Evolutionary conservation across 2,329 filamentous ascomycete species (phyloP).

Genomic region (Trichoderma oligosporum): DNA sequence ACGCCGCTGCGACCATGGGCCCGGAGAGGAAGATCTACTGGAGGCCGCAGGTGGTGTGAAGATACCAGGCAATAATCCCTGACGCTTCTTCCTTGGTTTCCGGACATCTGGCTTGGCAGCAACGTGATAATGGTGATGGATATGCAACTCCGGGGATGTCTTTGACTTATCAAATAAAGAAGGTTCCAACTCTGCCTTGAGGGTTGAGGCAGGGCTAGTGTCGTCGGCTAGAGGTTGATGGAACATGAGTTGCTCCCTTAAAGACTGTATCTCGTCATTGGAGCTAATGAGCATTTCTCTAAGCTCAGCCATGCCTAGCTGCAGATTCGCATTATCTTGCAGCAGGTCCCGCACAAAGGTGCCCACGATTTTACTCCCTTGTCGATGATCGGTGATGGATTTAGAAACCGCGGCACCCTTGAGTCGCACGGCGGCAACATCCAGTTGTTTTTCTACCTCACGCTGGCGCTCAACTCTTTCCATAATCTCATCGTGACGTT

Average conservation of each 20-base stretch:
- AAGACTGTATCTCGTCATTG: slow-evolving; percentile 85
- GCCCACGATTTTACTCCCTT: slow-evolving; percentile 69
- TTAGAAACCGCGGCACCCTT: slow-evolving; percentile 75
- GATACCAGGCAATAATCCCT: slow-evolving; percentile 56
- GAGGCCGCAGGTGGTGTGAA: slow-evolving; percentile 54
- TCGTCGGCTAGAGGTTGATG: slow-evolving; percentile 64
- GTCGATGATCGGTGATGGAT: slow-evolving; percentile 56
- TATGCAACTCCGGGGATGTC: slow-evolving; percentile 72
- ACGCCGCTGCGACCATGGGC: slow-evolving; percentile 36
- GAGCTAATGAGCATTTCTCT: slow-evolving; percentile 86
- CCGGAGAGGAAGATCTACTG: slow-evolving; percentile 40
- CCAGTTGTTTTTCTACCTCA: slow-evolving; percentile 75
- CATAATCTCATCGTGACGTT: slow-evolving; percentile 77
- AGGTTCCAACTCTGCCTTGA: slow-evolving; percentile 68
- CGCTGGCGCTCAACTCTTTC: slow-evolving; percentile 79
- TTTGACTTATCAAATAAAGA: slow-evolving; percentile 35
- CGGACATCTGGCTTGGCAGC: slow-evolving; percentile 57
- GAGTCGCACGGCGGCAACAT: slow-evolving; percentile 72
- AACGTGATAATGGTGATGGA: slow-evolving; percentile 91
- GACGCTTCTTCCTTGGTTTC: slow-evolving; percentile 69
- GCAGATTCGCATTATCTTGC: slow-evolving; percentile 90
- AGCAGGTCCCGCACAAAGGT: slow-evolving; percentile 95
- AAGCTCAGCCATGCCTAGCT: slow-evolving; percentile 86
- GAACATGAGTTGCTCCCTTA: slow-evolving; percentile 75
- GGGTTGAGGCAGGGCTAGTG: slow-evolving; percentile 45